Evolutionary conservation across 768 basidiomycete genomes (phyloP), one percentile per base, ranked within the genome.

Genomic region (Pulveroboletus sp.): DNA sequence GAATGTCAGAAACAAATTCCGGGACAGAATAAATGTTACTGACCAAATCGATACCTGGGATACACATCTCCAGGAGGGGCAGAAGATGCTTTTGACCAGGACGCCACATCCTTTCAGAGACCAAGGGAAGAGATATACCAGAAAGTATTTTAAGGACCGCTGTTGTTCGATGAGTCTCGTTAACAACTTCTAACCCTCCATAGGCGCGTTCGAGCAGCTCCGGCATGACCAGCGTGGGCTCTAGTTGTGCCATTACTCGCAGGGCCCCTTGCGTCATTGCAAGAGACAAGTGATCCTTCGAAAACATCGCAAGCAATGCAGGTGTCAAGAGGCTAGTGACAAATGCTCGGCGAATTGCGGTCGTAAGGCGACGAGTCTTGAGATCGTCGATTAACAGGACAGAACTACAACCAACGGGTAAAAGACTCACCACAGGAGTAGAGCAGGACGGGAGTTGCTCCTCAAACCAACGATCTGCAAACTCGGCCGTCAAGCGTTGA

Each of bases 121-220:
- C 80, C 16, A 97, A 68, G 10, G 91, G 85, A 5, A 85, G 76
- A 16, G 89, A 74, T 23, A 93, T 81, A 2, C 82, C 84, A 17
- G 87, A 80, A 24, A 97, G 77, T 65, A 89, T 87, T 44, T 86
- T 89, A 38, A 97, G 75, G 10, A 92, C 90, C 1, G 94, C 89
- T 2, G 92, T 93, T 5, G 94, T 96, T 34, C 94, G 75, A 64
- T 96, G 92, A 1, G 95, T 98, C 75, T 97, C 94, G 55, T 94
- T 93, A 16, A 97, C 80, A 11, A 86, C 84, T 63, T 96, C 93
- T n/a, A 98, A 73, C 0, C 93, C 93, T 31, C 87, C 79, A 54
- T 95, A 93, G 1, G 92, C 91, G 26, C 93, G 81, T 60, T 96
- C 94, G 20, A 98, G 76, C 12, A 97, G 73, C 35, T 92, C 85